A percentile compares a stretch with the other conserved stretches of the same genome.
Conservation (phyloP, 1,284 basidiomycete genomes). For the Boletus semigastroideus region DNA sequence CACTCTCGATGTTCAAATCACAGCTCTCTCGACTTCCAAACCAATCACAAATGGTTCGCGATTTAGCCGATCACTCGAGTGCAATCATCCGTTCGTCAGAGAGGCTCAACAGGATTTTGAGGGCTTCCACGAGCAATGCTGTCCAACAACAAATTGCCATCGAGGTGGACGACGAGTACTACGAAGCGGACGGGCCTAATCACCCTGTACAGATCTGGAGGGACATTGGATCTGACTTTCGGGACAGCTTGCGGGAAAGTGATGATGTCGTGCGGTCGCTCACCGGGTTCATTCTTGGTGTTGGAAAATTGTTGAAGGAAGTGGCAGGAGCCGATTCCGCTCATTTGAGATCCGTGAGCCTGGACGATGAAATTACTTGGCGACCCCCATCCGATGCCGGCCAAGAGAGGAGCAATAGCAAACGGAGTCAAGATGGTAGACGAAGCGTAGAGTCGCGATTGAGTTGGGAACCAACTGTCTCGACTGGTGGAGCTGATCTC, state of each 20-base stretch:
- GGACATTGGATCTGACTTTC: constrained; percentile 63
- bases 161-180: constrained; percentile 55
- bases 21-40: constrained; percentile 53
- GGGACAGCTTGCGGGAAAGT: constrained; percentile 66
- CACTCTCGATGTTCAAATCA: constrained; percentile 66
- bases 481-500: constrained; percentile 22
- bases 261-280: constrained; percentile 74
- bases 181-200: constrained; percentile 25
- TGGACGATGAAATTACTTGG: constrained; percentile 44
- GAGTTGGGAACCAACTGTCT: constrained; percentile 52
- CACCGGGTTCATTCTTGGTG: constrained; percentile 70
- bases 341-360: constrained; percentile 47
- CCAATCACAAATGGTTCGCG: constrained; percentile 43
- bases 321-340: constrained; percentile 36
- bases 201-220: constrained; percentile 62
- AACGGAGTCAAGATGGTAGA: constrained; percentile 52
- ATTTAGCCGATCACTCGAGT: constrained; percentile 59
- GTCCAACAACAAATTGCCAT: constrained; percentile 71
- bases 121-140: constrained; percentile 52
- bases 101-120: constrained; percentile 59
- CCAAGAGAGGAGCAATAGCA: constrained; percentile 37
- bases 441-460: constrained; percentile 54
- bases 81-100: constrained; percentile 64
- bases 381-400: constrained; percentile 36
- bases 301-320: constrained; percentile 68